These are phyloP conservation scores for Clonostachys sp. DNA, from an alignment of 2,329 filamentous ascomycete genomes.

Conservation along the genomic window DNA sequence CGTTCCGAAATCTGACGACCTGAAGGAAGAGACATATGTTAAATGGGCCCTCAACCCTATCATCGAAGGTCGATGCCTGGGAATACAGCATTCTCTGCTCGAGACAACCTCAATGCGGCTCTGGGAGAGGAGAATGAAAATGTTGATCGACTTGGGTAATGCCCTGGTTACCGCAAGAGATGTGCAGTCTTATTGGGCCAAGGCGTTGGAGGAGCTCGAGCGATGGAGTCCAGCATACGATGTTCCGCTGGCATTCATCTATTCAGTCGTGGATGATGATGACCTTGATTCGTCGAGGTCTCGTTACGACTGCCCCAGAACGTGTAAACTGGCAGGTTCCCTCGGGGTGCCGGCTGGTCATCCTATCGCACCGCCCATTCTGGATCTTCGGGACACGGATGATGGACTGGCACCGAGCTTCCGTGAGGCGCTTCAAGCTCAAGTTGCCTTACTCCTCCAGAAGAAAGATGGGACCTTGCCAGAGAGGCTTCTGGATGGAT, in stretches of 20 bases:
- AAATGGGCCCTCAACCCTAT: constrained; percentile 44
- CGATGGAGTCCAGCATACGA: constrained; percentile 39
- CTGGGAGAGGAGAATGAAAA: constrained; percentile 43
- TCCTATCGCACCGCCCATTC: constrained; percentile 27
- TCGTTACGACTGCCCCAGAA: constrained; percentile 21
- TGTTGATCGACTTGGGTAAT: constrained; percentile 43
- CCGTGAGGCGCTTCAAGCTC: constrained; percentile 27
- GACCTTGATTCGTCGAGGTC: constrained; percentile 15
- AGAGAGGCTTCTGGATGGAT: constrained; percentile 47
- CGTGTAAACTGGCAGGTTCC: constrained; percentile 37
- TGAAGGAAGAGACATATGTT: constrained; percentile 40
- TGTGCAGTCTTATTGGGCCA: constrained; percentile 42
- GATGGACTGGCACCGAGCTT: constrained; percentile 31
- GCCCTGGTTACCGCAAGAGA: constrained; percentile 33
- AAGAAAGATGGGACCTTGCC: constrained; percentile 50
- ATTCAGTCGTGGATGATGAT: constrained; percentile 38
- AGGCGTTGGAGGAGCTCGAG: constrained; percentile 35
- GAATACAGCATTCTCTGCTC: constrained; percentile 40
- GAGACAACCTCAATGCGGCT: constrained; percentile 41
- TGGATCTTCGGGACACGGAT: constrained; percentile 28
- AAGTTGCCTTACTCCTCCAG: constrained; percentile 32
- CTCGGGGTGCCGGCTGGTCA: constrained; percentile 39
- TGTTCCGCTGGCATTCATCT: constrained; percentile 45
- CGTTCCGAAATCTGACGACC: constrained; percentile 31
- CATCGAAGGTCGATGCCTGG: constrained; percentile 33